Evolutionary conservation across 2,329 filamentous ascomycete species (phyloP).

Genomic region (Trichoderma aggressivum): DNA sequence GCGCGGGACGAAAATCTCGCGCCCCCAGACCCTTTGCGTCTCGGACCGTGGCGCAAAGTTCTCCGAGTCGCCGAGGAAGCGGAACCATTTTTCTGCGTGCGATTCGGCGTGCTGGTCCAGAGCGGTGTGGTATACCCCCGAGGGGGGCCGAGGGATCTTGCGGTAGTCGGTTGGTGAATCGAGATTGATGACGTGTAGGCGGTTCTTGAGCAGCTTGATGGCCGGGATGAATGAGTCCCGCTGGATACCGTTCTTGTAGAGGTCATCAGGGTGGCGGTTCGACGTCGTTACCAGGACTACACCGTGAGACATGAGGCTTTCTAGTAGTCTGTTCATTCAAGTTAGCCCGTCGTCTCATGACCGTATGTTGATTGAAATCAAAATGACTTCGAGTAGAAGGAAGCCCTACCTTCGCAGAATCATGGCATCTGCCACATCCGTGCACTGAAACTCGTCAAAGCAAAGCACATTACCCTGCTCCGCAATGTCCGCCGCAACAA

Average conservation of each 20-base stretch:
- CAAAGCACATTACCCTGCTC: slow-evolving; percentile 81
- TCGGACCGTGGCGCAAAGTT: slow-evolving; percentile 72
- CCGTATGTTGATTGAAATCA: background rate
- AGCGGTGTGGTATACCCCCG: slow-evolving; percentile 89
- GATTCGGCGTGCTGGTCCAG: slow-evolving; percentile 72
- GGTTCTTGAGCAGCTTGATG: slow-evolving; percentile 83
- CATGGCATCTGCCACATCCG: slow-evolving; percentile 98
- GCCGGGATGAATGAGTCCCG: slow-evolving; percentile 92
- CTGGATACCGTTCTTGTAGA: slow-evolving; percentile 98
- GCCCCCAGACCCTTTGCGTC: slow-evolving; percentile 84
- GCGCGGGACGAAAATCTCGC: slow-evolving; percentile 80
- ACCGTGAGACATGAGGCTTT: slow-evolving; percentile 92
- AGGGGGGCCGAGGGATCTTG: slow-evolving; percentile 89
- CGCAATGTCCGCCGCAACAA: slow-evolving; percentile 92
- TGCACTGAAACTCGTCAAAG: slow-evolving; percentile 99
- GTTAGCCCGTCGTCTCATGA: slow-evolving; percentile 19
- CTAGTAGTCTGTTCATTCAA: slow-evolving; percentile 60
- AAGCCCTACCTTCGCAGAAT: slow-evolving; percentile 68
- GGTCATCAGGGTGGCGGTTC: slow-evolving; percentile 91
- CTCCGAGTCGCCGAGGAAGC: slow-evolving; percentile 82
- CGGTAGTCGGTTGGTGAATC: slow-evolving; percentile 96
- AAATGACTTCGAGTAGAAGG: background rate
- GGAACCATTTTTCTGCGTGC: slow-evolving; percentile 94
- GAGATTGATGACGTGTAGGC: slow-evolving; percentile 86
- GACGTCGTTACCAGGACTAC: slow-evolving; percentile 94